Conservation (phyloP, 2,329 filamentous ascomycete genomes). For the Fusarium xylarioides region DNA sequence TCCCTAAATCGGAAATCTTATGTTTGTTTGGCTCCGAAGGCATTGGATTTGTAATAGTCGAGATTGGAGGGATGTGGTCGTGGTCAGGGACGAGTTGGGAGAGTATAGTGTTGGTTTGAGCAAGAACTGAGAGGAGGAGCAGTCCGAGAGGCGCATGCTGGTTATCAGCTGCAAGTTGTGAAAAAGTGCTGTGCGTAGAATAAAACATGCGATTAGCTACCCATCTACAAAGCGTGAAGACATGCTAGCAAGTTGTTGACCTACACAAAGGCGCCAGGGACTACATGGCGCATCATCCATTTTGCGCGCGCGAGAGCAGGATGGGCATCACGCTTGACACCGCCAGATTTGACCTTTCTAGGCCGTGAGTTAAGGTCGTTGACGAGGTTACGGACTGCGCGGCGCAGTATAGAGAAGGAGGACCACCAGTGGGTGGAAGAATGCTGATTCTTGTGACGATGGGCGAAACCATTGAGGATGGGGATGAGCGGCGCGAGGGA, state of each 20-base stretch:
- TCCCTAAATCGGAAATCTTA: background rate
- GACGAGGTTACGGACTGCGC: constrained; percentile 66
- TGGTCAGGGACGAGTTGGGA: constrained; percentile 45
- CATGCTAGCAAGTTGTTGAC: constrained; percentile 10
- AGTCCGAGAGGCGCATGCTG: constrained; percentile 78
- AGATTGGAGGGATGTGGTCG: background rate
- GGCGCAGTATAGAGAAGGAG: constrained; percentile 76
- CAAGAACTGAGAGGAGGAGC: constrained; percentile 71
- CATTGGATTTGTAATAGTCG: background rate
- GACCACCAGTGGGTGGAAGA: constrained; percentile 82
- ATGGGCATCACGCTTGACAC: constrained; percentile 5
- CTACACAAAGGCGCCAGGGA: constrained; percentile 51
- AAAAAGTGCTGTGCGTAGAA: constrained; percentile 63
- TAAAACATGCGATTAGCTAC: background rate
- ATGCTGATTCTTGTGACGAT: constrained; percentile 94
- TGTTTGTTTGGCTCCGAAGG: background rate
- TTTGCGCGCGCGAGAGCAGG: constrained; percentile 36
- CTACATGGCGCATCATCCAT: constrained; percentile 45
- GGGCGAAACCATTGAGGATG: constrained; percentile 76
- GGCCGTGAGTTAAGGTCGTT: constrained; percentile 36
- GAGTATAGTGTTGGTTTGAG: constrained; percentile 62
- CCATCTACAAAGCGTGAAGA: background rate
- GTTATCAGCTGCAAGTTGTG: constrained; percentile 74
- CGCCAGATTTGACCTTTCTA: constrained; percentile 16
- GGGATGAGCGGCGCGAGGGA: constrained; percentile 54